Percentiles rank a stretch among this genome's conserved stretches.
Conservation (phyloP, 176 grass and related monocot genomes). For the Phoenix dactylifera region DNA sequence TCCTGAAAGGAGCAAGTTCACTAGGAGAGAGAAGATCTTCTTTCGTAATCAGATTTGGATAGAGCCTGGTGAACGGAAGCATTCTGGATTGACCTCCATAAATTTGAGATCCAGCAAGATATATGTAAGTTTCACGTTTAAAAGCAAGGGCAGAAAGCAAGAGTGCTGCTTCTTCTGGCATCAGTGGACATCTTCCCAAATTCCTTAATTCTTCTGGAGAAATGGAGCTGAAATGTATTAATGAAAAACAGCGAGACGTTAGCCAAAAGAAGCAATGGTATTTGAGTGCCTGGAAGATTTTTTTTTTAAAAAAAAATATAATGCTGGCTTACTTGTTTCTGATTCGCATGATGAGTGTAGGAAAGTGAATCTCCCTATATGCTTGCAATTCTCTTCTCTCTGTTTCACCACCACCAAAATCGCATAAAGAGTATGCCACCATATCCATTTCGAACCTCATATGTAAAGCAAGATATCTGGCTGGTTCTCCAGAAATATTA, state of each 20-base stretch:
- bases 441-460: constrained; percentile 98
- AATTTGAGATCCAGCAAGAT: constrained; percentile 77
- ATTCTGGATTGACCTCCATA: constrained; percentile 70
- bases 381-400: constrained; percentile 67
- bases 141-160: constrained; percentile 70
- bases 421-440: constrained; percentile 93
- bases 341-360: constrained; percentile 39
- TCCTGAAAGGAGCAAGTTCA: constrained; percentile 66
- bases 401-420: constrained; percentile 75
- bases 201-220: constrained; percentile 66
- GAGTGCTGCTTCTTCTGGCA: constrained; percentile 76
- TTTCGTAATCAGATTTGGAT: constrained; percentile 84
- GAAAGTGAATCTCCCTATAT: constrained; percentile 83
- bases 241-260: background rate
- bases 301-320: too few species aligned
- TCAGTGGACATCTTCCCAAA: constrained; percentile 80
- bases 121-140: constrained; percentile 59
- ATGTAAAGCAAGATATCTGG: constrained; percentile 71
- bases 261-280: background rate
- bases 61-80: constrained; percentile 62
- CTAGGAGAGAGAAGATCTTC: constrained; percentile 69
- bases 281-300: background rate
- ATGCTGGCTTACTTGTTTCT: constrained; percentile 41
- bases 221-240: constrained; percentile 29
- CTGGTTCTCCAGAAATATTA: constrained; percentile 14